These are phyloP conservation scores for Wickerhamiella sorbophila DNA, from an alignment of 805 yeast species.

Conservation along the genomic window DNA sequence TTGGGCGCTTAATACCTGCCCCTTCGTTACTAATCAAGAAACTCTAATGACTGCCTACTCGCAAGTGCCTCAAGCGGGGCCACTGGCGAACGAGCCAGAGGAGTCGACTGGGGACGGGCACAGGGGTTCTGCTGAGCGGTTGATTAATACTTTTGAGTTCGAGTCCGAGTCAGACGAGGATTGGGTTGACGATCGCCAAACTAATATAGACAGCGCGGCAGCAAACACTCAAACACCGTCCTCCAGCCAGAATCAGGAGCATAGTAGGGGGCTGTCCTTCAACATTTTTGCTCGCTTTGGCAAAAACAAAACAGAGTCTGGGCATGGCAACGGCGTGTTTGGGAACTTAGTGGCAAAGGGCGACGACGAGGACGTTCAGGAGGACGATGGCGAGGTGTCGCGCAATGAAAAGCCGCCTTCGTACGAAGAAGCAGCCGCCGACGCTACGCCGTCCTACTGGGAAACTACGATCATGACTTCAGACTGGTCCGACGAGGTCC, in stretches of 20 bases:
- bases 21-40: too few species aligned
- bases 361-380: slow-evolving; percentile 29
- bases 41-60: too few species aligned
- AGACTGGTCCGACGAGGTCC: slow-evolving; percentile 67
- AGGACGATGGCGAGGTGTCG: slow-evolving; percentile 17
- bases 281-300: slow-evolving; percentile 2
- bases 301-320: not conserved
- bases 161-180: slow-evolving; percentile 11
- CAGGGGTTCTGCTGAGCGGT: slow-evolving; percentile 7
- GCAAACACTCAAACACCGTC: not conserved
- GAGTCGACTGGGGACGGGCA: not conserved
- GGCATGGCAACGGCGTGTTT: slow-evolving; percentile 74
- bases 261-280: not conserved
- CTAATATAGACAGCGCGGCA: not conserved
- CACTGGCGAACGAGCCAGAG: too few species aligned
- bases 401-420: slow-evolving; percentile 57
- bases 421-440: slow-evolving; percentile 90
- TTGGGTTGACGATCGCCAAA: slow-evolving; percentile 9
- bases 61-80: not conserved
- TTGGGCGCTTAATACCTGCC: too few species aligned
- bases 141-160: slow-evolving; percentile 14
- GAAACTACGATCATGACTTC: slow-evolving; percentile 75
- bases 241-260: not conserved
- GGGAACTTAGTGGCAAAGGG: slow-evolving; percentile 87
- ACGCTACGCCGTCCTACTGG: slow-evolving; percentile 93